Evolutionary conservation across 345 rosid species (phyloP).

Genomic region (Lepidium aucheri): DNA sequence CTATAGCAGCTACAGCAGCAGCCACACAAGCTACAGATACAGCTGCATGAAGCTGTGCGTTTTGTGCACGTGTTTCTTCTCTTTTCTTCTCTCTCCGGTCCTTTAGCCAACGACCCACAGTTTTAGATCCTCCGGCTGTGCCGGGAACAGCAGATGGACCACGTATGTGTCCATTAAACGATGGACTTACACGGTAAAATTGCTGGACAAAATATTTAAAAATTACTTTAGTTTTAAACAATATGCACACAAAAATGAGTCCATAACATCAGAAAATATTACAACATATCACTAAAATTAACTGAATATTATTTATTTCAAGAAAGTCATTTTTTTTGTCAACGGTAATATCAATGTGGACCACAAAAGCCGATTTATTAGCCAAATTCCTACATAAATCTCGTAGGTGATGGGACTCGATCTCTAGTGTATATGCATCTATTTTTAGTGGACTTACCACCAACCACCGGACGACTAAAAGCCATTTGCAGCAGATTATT

Average conservation of each 20-base stretch:
- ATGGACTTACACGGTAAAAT: constrained; percentile 47
- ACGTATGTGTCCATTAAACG: constrained; percentile 14
- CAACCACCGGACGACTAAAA: too few relatives aligned
- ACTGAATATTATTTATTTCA: too few relatives aligned
- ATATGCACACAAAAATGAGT: background rate
- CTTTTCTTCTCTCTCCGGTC: constrained; percentile 78
- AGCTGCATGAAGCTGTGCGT: constrained; percentile 80
- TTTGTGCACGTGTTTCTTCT: constrained; percentile 67
- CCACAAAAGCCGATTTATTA: too few relatives aligned
- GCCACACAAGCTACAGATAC: constrained; percentile 77
- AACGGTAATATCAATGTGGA: too few relatives aligned
- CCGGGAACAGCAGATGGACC: constrained; percentile 24
- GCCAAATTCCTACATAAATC: too few relatives aligned
- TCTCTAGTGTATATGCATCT: too few relatives aligned
- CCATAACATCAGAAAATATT: background rate
- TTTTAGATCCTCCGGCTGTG: constrained; percentile 44
- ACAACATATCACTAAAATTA: too few relatives aligned
- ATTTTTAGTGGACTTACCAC: too few relatives aligned
- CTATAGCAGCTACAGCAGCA: constrained; percentile 71
- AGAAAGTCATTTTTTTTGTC: too few relatives aligned
- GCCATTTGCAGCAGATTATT: too few relatives aligned
- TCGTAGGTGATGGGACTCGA: too few relatives aligned
- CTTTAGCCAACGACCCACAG: constrained; percentile 76
- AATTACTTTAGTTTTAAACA: background rate
- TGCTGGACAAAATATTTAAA: constrained; percentile 34